Conservation (phyloP, 2,329 filamentous ascomycete genomes). For the Curvularia spicifera region DNA sequence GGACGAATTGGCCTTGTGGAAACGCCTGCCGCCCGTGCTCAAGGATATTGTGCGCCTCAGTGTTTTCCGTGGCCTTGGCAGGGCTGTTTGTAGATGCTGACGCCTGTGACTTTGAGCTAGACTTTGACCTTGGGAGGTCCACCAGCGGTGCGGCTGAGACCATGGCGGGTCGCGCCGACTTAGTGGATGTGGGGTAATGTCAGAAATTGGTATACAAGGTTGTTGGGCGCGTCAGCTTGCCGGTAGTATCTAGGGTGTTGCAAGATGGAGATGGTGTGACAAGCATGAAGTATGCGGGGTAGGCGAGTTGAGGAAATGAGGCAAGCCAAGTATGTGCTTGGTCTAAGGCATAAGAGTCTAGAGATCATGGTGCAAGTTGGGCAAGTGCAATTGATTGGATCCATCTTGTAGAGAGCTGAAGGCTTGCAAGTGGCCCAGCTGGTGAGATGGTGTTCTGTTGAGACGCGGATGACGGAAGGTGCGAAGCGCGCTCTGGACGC, state of each 20-base stretch:
- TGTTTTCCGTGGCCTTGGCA: constrained; percentile 14
- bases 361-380: neutral
- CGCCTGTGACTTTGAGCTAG: constrained; percentile 9
- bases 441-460: constrained; percentile 12
- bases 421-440: neutral
- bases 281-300: constrained; percentile 3
- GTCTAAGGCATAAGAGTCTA: neutral
- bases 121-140: constrained; percentile 43
- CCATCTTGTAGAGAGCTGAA: neutral
- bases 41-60: constrained; percentile 10
- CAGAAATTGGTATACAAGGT: constrained; percentile 1
- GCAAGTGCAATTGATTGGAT: neutral
- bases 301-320: constrained; percentile 5
- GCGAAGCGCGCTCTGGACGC: constrained; percentile 7
- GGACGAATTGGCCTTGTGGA: constrained; percentile 31
- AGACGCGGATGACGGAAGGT: constrained; percentile 18
- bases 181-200: constrained; percentile 18
- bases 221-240: neutral
- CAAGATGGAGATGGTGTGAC: constrained; percentile 4
- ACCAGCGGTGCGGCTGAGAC: constrained; percentile 39
- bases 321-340: constrained; percentile 3
- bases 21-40: constrained; percentile 8
- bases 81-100: constrained; percentile 17
- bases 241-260: neutral
- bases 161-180: constrained; percentile 28